Evolutionary conservation across 305 asterid species (phyloP).

Genomic region (Rubia balearica): DNA sequence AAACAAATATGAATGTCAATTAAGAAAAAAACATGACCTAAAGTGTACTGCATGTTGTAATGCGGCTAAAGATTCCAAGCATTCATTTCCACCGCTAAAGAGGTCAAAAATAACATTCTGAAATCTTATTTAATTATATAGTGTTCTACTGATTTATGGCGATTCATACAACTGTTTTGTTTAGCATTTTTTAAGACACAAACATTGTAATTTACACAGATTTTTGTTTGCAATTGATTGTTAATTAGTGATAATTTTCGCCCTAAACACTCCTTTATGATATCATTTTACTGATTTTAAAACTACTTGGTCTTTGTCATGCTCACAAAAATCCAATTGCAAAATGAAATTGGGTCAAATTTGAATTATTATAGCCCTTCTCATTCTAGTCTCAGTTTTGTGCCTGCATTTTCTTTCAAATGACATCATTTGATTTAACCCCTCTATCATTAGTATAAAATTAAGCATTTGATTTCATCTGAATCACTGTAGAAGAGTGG

Average conservation of each 20-base stretch:
- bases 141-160: background rate
- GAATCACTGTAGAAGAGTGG: background rate
- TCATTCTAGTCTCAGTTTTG: conserved; percentile 13
- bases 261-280: conserved; percentile 26
- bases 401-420: conserved; percentile 13
- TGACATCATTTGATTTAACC: conserved; percentile 23
- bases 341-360: conserved; percentile 22
- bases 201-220: conserved; percentile 17
- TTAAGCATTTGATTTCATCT: conserved; percentile 5
- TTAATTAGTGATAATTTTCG: conserved; percentile 24
- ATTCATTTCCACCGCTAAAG: conserved; percentile 15
- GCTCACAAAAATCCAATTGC: conserved; percentile 6
- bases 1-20: too few species aligned
- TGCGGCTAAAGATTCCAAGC: conserved; percentile 39
- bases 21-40: background rate
- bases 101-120: conserved; percentile 12
- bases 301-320: conserved; percentile 29
- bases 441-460: conserved; percentile 18
- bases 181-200: conserved; percentile 4
- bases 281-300: conserved; percentile 24
- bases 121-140: background rate
- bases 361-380: conserved; percentile 15
- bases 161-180: conserved; percentile 5
- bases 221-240: conserved; percentile 36
- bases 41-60: conserved; percentile 21